phyloP scores from a whole-genome alignment of 2,329 filamentous ascomycete genomes.

The Ramularia collo-cygni region DNA sequence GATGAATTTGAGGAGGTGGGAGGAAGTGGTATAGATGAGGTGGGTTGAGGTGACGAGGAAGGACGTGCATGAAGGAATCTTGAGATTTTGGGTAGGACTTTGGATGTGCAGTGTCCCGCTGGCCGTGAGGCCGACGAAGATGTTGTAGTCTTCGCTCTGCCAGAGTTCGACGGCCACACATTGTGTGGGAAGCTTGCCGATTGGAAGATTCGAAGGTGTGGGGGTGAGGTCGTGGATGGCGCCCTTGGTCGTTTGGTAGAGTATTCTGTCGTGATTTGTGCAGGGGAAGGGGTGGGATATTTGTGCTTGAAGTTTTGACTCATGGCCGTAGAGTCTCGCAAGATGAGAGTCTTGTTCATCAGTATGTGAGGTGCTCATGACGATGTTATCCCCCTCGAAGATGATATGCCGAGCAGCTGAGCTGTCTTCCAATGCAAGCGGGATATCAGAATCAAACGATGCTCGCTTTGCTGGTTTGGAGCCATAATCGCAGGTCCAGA shows the following conservation, averaged over 20 bases:
- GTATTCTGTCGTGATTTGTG: constrained; percentile 17
- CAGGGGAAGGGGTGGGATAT: constrained; percentile 8
- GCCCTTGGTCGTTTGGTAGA: constrained; percentile 10
- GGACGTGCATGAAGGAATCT: constrained; percentile 86
- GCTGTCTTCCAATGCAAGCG: constrained; percentile 4
- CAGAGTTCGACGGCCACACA: constrained; percentile 27
- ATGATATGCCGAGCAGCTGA: constrained; percentile 38
- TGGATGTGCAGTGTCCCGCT: constrained; percentile 57
- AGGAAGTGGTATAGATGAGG: constrained; percentile 85
- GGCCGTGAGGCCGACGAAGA: constrained; percentile 61
- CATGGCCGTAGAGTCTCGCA: no score
- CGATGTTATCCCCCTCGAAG: constrained; percentile 35
- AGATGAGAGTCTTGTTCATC: no score
- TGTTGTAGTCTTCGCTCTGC: constrained; percentile 30
- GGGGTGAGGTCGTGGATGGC: constrained; percentile 3
- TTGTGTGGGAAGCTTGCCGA: constrained; percentile 17
- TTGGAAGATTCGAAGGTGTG: constrained; percentile 16
- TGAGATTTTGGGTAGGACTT: constrained; percentile 53
- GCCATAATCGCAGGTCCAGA: constrained; percentile 64
- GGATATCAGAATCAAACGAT: constrained; percentile 13
- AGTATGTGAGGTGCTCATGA: constrained; percentile 22
- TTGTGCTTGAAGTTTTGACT: no score
- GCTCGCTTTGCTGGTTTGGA: constrained; percentile 43
- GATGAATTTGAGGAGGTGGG: constrained; percentile 89
- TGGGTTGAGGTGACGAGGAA: constrained; percentile 76